Evolutionary conservation across 805 yeast genomes (phyloP).

Genomic region (Starmerella khaoyaiensis): DNA sequence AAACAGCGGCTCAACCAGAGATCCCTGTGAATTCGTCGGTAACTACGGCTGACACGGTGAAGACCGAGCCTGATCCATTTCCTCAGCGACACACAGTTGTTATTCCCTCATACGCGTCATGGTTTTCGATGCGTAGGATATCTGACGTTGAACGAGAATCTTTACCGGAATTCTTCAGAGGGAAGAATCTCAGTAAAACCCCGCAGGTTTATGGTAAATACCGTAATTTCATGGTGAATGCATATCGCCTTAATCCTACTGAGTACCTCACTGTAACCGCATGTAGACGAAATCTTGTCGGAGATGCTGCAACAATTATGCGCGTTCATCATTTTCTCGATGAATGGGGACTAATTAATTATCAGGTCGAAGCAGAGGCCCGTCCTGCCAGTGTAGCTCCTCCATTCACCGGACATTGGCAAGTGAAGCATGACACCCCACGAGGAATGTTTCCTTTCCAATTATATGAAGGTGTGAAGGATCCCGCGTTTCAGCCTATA

Average conservation of each 20-base stretch:
- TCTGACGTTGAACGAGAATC: constrained; percentile 72
- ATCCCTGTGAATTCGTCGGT: too few relatives aligned
- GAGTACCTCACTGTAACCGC: constrained; percentile 86
- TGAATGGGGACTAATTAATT: constrained; percentile 88
- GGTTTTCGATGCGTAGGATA: constrained; percentile 66
- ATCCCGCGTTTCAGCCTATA: constrained; percentile 25
- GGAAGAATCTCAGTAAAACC: constrained; percentile 52
- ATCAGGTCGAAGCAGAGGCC: constrained; percentile 73
- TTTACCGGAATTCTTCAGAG: constrained; percentile 73
- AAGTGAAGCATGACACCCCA: constrained; percentile 74
- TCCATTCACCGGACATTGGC: constrained; percentile 64
- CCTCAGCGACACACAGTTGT: constrained; percentile 73
- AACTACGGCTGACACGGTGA: too few relatives aligned
- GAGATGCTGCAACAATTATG: constrained; percentile 81
- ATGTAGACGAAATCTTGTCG: constrained; percentile 76
- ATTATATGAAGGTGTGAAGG: constrained; percentile 55
- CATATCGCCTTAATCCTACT: constrained; percentile 77
- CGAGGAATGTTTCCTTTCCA: constrained; percentile 87
- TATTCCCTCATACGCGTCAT: constrained; percentile 73
- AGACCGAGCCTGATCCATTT: too few relatives aligned
- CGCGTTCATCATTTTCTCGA: constrained; percentile 72
- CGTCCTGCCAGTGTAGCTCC: constrained; percentile 54
- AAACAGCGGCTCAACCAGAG: too few relatives aligned
- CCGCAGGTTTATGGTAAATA: constrained; percentile 69
- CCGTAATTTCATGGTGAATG: constrained; percentile 78